These are phyloP conservation scores for Exophiala bonariae DNA, from an alignment of 2,329 filamentous ascomycete genomes.

Conservation along the genomic window DNA sequence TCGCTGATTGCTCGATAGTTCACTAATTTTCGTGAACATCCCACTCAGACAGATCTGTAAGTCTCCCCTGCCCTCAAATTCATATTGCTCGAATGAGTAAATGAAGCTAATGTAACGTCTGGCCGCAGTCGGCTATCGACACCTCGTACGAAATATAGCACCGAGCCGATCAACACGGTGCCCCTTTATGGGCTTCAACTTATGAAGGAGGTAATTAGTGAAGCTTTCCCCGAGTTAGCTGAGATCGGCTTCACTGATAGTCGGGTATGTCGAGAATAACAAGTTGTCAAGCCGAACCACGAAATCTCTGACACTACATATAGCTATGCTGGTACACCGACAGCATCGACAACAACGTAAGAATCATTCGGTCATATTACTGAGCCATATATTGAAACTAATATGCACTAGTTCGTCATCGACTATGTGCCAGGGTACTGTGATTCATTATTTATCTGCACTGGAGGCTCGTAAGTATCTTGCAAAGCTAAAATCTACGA, in stretches of 20 bases:
- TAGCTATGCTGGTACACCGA: conserved; percentile 29
- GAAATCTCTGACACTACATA: neutral
- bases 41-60: conserved; percentile 19
- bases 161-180: conserved; percentile 27
- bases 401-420: conserved; percentile 23
- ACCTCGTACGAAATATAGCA: conserved; percentile 28
- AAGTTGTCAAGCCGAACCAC: neutral
- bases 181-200: conserved; percentile 27
- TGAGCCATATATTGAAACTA: too few species aligned
- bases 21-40: conserved; percentile 27
- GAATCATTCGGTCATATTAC: too few species aligned
- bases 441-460: conserved; percentile 28
- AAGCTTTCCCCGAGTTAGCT: conserved; percentile 26
- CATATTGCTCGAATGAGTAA: neutral
- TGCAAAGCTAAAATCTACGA: neutral
- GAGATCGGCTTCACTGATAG: conserved; percentile 30
- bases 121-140: conserved; percentile 22
- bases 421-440: conserved; percentile 30
- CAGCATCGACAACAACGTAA: conserved; percentile 25
- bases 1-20: conserved; percentile 9
- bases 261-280: conserved; percentile 4
- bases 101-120: neutral
- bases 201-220: conserved; percentile 29
- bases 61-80: neutral
- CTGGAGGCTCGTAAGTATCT: conserved; percentile 25